Base-by-base conservation (phyloP, 2,329 filamentous ascomycete genomes). In the Alternaria infectoria region DNA sequence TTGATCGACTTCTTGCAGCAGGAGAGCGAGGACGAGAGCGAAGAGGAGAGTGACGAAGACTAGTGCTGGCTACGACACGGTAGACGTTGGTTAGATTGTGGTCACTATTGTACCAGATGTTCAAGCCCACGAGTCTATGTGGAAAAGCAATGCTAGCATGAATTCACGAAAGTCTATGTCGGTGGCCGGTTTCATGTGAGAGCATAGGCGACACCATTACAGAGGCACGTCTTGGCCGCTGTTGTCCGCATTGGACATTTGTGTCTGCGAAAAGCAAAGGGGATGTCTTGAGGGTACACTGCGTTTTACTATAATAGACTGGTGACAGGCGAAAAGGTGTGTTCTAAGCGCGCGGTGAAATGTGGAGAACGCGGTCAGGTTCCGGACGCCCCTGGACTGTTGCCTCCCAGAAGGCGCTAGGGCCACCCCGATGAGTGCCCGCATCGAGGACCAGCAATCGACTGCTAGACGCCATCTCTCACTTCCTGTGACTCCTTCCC, bases 1-100 rank as follows among this genome's bases (percentile, higher is more conserved):
- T 88, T 98, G 78, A 89, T 98, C 47, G 92, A 96, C 74, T 81
- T 80, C 51, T 93, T 94, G 89, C 91, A 91, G 74, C 90, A 93
- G 75, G 92, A 91, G 2, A 89, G 90, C 52, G 89, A 86, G 36
- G 89, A 86, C 23, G 89, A 90, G 66, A 89, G 89, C 64, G 90
- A 91, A 2, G 88, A 89, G 7, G 84, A 84, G 6, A 81, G 83
- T 12, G 88, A 88, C 7, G 88, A 90, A 1, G 76, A 82, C 11
- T 75, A 76, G 56, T 13, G 28, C 1, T n/a, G 9, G 25, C 17
- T 45, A 15, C 8, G n/a, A 17, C 11, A 52, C 17, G 40, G 2
- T 43, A 19, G 28, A 13, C 2, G 28, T 23, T 4, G 3, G 36
- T 8, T 40, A 17, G 2, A 40, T 40, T 10, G 6, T 8, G 36